Conservation (phyloP, 1,139 yeast species). For the Wickerhamomyces sp. region DNA sequence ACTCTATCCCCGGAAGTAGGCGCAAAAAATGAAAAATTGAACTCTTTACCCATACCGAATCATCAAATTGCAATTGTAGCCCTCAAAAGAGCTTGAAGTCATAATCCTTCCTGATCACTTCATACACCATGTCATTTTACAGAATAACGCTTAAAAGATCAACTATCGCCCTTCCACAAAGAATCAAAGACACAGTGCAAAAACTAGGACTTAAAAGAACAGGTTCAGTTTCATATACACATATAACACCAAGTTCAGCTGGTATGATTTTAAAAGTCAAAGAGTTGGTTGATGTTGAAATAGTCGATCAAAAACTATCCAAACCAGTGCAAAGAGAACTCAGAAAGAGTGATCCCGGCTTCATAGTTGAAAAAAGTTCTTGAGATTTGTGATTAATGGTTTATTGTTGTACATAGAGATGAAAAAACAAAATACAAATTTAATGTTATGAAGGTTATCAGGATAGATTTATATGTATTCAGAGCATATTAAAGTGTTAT, state of each 20-base stretch:
- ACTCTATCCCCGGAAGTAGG: too few species aligned
- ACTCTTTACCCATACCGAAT: too few species aligned
- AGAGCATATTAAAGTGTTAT: not conserved
- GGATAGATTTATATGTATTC: constrained; percentile 1
- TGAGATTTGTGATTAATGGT: constrained; percentile 8
- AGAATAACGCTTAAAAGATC: constrained; percentile 78
- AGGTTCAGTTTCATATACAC: constrained; percentile 69
- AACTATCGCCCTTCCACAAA: constrained; percentile 77
- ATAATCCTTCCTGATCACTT: not conserved
- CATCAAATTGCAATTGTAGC: too few species aligned
- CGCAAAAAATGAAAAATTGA: too few species aligned
- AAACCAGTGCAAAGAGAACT: constrained; percentile 47
- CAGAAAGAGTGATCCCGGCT: constrained; percentile 65
- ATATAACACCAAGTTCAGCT: constrained; percentile 74
- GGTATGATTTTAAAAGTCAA: constrained; percentile 81
- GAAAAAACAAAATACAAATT: not conserved
- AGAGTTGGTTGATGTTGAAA: constrained; percentile 82
- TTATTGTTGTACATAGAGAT: not conserved
- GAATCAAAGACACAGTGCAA: constrained; percentile 56
- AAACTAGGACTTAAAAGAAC: constrained; percentile 75
- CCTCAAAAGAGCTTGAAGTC: not conserved
- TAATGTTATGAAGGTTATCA: too few species aligned
- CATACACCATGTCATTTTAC: constrained; percentile 35
- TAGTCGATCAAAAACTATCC: constrained; percentile 50
- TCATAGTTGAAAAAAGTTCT: constrained; percentile 35